These are phyloP conservation scores for Komagataella mondaviorum DNA, from an alignment of 805 yeast genomes.

Conservation along the genomic window DNA sequence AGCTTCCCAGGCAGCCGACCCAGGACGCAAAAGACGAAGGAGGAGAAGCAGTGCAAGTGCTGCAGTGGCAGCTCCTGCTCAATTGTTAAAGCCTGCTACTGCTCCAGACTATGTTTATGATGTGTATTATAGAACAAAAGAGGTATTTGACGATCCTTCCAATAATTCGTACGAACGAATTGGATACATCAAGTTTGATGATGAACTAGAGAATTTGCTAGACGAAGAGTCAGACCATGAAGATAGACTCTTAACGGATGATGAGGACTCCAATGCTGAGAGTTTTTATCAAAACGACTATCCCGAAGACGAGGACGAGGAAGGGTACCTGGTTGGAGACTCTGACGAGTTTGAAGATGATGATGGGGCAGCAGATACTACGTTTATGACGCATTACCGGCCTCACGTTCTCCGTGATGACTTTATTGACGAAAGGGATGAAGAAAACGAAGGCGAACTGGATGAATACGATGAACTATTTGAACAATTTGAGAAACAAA, in stretches of 20 bases:
- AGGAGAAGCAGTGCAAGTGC: constrained; percentile 1
- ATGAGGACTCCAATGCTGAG: constrained; percentile 85
- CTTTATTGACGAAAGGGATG: constrained; percentile 1
- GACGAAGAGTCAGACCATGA: constrained; percentile 20
- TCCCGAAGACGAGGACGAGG: constrained; percentile 86
- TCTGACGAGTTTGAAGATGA: constrained; percentile 13
- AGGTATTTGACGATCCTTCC: constrained; percentile 19
- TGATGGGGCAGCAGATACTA: constrained; percentile 9
- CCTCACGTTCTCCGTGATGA: background rate
- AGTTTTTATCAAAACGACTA: constrained; percentile 86
- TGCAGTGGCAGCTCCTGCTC: background rate
- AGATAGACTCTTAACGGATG: constrained; percentile 30
- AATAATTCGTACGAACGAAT: constrained; percentile 20
- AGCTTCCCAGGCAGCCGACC: constrained; percentile 3
- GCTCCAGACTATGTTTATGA: constrained; percentile 74
- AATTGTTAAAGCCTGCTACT: background rate
- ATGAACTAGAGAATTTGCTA: constrained; percentile 29
- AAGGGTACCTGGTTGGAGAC: constrained; percentile 8
- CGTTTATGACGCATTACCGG: background rate
- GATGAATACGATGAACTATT: constrained; percentile 3
- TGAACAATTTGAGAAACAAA: constrained; percentile 14
- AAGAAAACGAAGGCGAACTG: constrained; percentile 4
- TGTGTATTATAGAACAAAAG: constrained; percentile 60
- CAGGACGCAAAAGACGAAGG: background rate
- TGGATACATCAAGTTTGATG: constrained; percentile 42